Percentiles rank a stretch among this genome's conserved stretches.
Conservation (phyloP, 2,329 filamentous ascomycete genomes). For the Hyphodiscus sp. region DNA sequence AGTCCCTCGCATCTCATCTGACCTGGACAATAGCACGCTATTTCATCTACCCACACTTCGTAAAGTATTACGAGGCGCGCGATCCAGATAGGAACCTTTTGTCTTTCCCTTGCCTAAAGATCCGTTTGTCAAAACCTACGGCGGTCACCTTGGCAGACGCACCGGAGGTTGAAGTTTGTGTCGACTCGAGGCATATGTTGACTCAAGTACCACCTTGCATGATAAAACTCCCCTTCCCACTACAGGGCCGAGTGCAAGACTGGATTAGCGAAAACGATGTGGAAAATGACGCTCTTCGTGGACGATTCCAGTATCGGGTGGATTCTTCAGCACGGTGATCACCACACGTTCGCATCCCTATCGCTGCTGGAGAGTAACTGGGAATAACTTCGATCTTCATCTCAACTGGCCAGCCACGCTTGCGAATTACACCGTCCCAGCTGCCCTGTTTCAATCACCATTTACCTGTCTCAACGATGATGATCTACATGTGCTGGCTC, state of each 20-base stretch:
- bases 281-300: not conserved
- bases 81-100: no score
- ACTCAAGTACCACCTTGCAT: no score
- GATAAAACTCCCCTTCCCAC: conserved; percentile 17
- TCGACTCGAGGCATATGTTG: conserved; percentile 15
- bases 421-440: no score
- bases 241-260: conserved; percentile 18
- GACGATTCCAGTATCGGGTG: no score
- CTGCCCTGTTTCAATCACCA: no score
- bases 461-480: no score
- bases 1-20: conserved; percentile 49
- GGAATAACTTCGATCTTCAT: no score
- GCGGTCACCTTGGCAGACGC: conserved; percentile 68
- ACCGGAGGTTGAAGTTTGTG: conserved; percentile 55
- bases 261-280: conserved; percentile 19
- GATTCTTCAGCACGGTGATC: not conserved
- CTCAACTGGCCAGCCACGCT: no score
- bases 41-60: conserved; percentile 28
- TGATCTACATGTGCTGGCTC: no score
- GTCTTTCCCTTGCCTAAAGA: conserved; percentile 37
- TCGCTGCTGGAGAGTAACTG: no score
- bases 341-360: not conserved
- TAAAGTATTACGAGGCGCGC: not conserved
- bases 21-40: conserved; percentile 40
- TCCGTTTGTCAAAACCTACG: conserved; percentile 65